Base-by-base conservation (phyloP, 345 rosid genomes). In the Barbarea vulgaris region DNA sequence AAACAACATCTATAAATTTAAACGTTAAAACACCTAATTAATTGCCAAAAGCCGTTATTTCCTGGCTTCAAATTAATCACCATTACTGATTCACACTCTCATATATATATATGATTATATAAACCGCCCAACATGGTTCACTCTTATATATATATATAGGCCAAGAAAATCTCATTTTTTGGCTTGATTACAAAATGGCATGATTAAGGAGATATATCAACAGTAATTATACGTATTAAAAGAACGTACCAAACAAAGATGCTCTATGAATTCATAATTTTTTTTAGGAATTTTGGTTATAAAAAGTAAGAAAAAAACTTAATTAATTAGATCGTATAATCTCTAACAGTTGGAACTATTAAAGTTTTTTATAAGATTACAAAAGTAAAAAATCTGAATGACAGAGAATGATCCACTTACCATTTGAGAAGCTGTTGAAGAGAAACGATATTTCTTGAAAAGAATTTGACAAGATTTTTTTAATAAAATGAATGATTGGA, bases 371-470 rank as follows among this genome's bases (percentile, higher is more conserved):
- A 3, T 10, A 11, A 37, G 52, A 54, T 39, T 54, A 25, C 52
- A 69, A 42, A 41, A 25, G 13, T 25, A 68, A 6, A 13, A 18
- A 24, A 7, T 41, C 54, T 66, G 13, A 47, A 19, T 24, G 51
- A 17, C 50, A 25, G 34, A 59, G 19, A 24, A 47, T 46, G 37
- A 36, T 10, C 42, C 13, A 52, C 76, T 72, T 72, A 72, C 76
- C 76, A 72, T 52, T 53, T 37, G 61, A 25, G 46, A 36, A 36
- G 60, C 19, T 19, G 62, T 61, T 37, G 52, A 52, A 34, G 48
- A 48, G 46, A 47, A 61, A 33, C 48, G 27, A 60, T 46, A n/a
- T 58, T 7, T 44, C 44, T 30, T n/a, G 28, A 27, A 27, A 27
- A 27, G 21, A 44, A 18, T 3, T 17, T 19, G 54, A 41, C 41